Base-by-base conservation (phyloP, 345 rosid species). In the Rhizophora mangle region DNA sequence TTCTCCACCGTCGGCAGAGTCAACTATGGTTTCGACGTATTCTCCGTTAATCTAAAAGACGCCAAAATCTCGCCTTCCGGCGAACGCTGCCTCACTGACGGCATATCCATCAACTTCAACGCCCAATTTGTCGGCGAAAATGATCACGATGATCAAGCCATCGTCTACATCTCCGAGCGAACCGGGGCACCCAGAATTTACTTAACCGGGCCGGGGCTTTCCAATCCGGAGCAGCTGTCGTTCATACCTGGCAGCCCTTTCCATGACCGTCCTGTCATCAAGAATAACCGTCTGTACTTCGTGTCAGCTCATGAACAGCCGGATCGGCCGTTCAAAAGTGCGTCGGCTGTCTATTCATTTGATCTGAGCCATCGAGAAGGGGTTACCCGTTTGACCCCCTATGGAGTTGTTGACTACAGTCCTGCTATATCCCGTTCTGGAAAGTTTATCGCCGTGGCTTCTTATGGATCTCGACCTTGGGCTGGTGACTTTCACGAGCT, bases 291-390 rank as follows among this genome's bases (percentile, higher is more conserved):
- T 29, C 85, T 93, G 55, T 89, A 83, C 84, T 85, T 94, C 83
- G 69, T 89, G 11, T 94, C 98, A 0, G 85, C 95, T 73, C 96
- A 94, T 64, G 87, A 94, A 60, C 58, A 81, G 31, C 96, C 96
- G 51, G 81, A 79, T 30, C 79, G 64, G 19, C 81, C 68, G 19
- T 88, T 87, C 78, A 82, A 78, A 67, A 85, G 90, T 63, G 89
- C 96, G 91, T 78, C 93, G 0, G 90, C 96, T 1, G 80, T 91
- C 62, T 91, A 91, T 78, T 43, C 84, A 0, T 60, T 64, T 26
- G 67, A 74, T 0, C 81, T 85, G 58, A 22, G 32, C 6, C 71
- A n/a, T 2, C 37, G 36, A 2, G 51, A 67, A 2, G 46, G 20
- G 10, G 53, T 78, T 4, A 74, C 76, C 51, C 84, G 97, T 39